Conservation (phyloP, 2,329 filamentous ascomycete species). For the Fusarium poae region DNA sequence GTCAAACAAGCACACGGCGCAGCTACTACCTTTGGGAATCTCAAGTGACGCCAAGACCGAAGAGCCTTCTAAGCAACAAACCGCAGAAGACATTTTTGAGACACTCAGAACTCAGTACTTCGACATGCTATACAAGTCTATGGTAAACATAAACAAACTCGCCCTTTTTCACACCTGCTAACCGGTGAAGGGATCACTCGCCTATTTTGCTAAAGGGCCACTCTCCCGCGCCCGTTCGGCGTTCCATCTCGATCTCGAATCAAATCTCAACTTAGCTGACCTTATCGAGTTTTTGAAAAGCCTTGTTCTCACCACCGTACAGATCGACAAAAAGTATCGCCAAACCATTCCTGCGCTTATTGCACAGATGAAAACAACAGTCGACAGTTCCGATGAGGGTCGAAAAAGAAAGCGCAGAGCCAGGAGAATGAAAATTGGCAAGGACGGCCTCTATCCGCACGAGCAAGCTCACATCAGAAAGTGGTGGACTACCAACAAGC, state of each 20-base stretch:
- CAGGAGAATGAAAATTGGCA: slow-evolving; percentile 76
- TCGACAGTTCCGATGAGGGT: slow-evolving; percentile 67
- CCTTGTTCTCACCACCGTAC: slow-evolving; percentile 73
- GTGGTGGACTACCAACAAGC: slow-evolving; percentile 77
- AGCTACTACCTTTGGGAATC: background rate
- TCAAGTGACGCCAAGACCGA: slow-evolving; percentile 13
- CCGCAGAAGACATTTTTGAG: slow-evolving; percentile 67
- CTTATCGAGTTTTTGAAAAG: slow-evolving; percentile 77
- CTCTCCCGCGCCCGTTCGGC: slow-evolving; percentile 79
- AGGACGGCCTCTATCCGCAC: slow-evolving; percentile 74
- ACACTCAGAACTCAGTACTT: slow-evolving; percentile 70
- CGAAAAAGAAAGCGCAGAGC: slow-evolving; percentile 63
- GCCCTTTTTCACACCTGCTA: background rate
- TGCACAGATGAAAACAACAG: slow-evolving; percentile 65
- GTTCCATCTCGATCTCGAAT: slow-evolving; percentile 73
- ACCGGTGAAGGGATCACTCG: slow-evolving; percentile 73
- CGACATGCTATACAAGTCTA: slow-evolving; percentile 72
- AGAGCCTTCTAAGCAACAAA: slow-evolving; percentile 53
- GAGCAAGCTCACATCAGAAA: slow-evolving; percentile 74
- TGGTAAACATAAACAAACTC: slow-evolving; percentile 59
- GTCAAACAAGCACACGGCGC: slow-evolving; percentile 3
- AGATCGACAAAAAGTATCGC: slow-evolving; percentile 85
- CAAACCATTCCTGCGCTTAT: slow-evolving; percentile 75
- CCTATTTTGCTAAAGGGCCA: slow-evolving; percentile 87
- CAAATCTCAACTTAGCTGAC: slow-evolving; percentile 71